These are phyloP conservation scores for Cercospora sesami DNA, from an alignment of 2,329 filamentous ascomycete genomes.

Conservation along the genomic window DNA sequence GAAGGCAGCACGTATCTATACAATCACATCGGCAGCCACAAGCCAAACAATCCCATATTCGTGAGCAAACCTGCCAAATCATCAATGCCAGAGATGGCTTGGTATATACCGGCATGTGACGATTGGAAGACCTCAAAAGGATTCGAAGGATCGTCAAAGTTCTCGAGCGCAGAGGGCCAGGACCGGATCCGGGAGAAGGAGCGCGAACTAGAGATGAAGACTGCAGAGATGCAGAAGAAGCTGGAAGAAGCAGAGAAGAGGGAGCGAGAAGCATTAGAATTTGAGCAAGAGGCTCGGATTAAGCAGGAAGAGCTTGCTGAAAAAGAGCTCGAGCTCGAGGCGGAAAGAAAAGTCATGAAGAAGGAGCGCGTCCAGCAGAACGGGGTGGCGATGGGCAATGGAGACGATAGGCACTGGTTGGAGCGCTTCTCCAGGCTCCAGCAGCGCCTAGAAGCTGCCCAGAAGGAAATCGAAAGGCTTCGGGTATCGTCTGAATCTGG, in stretches of 20 bases:
- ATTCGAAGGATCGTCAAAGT: not conserved
- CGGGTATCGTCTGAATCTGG: not conserved
- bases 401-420: conserved; percentile 1
- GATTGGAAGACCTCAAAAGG: conserved; percentile 11
- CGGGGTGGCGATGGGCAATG: not conserved
- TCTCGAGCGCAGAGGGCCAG: conserved; percentile 3
- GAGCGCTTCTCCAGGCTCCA: conserved; percentile 3
- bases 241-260: conserved; percentile 10
- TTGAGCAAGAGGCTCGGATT: conserved; percentile 12
- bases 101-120: conserved; percentile 13
- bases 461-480: conserved; percentile 9
- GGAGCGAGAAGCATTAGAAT: conserved; percentile 11
- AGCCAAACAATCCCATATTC: conserved; percentile 9
- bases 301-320: conserved; percentile 11
- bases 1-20: conserved; percentile 12
- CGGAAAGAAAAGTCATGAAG: conserved; percentile 1
- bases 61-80: not conserved
- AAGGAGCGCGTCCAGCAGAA: not conserved
- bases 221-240: conserved; percentile 7
- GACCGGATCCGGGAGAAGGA: conserved; percentile 8
- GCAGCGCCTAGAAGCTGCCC: not conserved
- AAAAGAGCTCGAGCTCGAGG: conserved; percentile 9
- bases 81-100: conserved; percentile 14
- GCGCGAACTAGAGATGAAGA: not conserved
- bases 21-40: conserved; percentile 15